Evolutionary conservation across 2,329 filamentous ascomycete species (phyloP), one percentile per base, ranked within the genome.

Genomic region (Penicillium sp.): DNA sequence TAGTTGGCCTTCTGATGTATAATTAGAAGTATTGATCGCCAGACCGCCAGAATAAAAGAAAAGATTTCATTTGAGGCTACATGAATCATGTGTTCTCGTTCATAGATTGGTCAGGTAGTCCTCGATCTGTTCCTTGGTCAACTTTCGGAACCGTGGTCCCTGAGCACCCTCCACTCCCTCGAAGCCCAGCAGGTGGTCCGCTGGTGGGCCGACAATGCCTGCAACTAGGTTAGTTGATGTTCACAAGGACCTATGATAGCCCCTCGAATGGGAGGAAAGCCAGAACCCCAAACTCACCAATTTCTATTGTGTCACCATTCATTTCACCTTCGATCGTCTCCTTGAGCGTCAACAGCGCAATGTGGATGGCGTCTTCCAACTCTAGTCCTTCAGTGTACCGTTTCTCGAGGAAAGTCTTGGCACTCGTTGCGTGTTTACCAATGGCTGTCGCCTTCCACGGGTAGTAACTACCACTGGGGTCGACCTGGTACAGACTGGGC

Each of bases 371-470:
- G 76, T 99, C 94, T 78, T 99, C 94, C 60, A 99, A 81, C 82
- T 99, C 94, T 70, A 99, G 78, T 38, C 92, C 92, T 73, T 99
- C 94, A 4, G 92, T 97, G 79, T 97, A 99, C 77, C 94, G 84
- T 87, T 99, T 99, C 83, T 99, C 94, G 73, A 99, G 78, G 80
- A 99, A 99, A 0, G 94, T 99, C 85, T 99, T 99, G 52, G 94
- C 94, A 69, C 91, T 96, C 38, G 94, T 96, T 49, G 94, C 94
- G 71, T 92, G 96, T 85, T 99, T 99, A 70, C 94, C 94, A 70
- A 99, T 99, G 48, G 94, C 94, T 45, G 94, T 99, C 39, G 94
- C 94, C 82, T 99, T 99, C 94, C 94, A 99, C 4, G 94, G 94
- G 75, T 97, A 99, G 75, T 99, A 99, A 74, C 90, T 96, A 65